Evolutionary conservation across 2,329 filamentous ascomycete species (phyloP).

Genomic region (Dactylella cylindrospora): DNA sequence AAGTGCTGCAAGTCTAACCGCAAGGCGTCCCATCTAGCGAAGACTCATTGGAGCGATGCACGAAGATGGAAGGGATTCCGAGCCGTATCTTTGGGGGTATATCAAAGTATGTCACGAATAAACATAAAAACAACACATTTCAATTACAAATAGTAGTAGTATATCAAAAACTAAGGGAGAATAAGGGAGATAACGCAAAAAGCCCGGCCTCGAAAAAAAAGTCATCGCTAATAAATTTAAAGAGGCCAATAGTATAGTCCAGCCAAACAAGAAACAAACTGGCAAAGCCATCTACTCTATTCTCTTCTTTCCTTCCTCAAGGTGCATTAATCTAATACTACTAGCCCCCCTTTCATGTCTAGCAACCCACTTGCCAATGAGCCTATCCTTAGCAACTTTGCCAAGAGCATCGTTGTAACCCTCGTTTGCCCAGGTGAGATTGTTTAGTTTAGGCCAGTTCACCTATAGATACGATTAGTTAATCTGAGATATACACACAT

Average conservation of each 20-base stretch:
- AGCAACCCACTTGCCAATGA: conserved; percentile 63
- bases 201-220: conserved; percentile 5
- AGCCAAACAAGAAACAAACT: background rate
- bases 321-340: conserved; percentile 49
- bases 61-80: too few relatives aligned
- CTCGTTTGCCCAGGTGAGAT: conserved; percentile 79
- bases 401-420: conserved; percentile 83
- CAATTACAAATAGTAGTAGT: too few relatives aligned
- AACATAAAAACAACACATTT: too few relatives aligned
- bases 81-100: too few relatives aligned
- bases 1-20: too few relatives aligned
- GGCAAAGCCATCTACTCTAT: conserved; percentile 85
- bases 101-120: too few relatives aligned
- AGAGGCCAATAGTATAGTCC: background rate
- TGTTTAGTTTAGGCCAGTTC: conserved; percentile 97
- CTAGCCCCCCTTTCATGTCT: conserved; percentile 80
- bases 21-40: too few relatives aligned
- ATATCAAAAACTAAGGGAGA: background rate
- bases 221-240: background rate
- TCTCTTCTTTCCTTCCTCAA: conserved; percentile 96
- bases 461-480: conserved; percentile 61
- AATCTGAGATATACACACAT: background rate
- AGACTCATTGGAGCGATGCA: too few relatives aligned
- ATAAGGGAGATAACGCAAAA: conserved; percentile 4
- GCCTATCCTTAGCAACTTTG: conserved; percentile 76